phyloP scores from a whole-genome alignment of 331 rosid genomes.

The Quercus lobata region DNA sequence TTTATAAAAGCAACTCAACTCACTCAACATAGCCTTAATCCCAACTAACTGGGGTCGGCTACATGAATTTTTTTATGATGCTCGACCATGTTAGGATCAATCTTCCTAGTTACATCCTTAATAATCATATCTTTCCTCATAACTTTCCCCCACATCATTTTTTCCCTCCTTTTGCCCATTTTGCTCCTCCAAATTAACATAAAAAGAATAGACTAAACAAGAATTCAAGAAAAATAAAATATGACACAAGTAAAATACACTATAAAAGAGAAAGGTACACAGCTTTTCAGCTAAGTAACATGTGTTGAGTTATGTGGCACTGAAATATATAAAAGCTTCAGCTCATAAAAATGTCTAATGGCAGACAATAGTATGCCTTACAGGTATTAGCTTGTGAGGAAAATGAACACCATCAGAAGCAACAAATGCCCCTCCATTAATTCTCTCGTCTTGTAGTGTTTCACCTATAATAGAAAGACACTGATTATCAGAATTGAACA shows the following conservation, averaged over 20 bases:
- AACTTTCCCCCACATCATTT: not conserved
- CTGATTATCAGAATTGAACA: not conserved
- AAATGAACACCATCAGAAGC: slow-evolving; percentile 77
- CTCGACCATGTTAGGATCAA: not conserved
- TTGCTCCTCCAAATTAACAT: not conserved
- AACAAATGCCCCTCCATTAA: slow-evolving; percentile 88
- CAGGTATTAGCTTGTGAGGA: slow-evolving; percentile 93
- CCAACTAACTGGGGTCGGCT: not conserved
- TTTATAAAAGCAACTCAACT: not conserved
- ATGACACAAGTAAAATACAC: not conserved
- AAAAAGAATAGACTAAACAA: slow-evolving; percentile 9
- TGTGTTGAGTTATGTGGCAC: not conserved
- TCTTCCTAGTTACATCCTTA: not conserved
- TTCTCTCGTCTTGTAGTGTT: slow-evolving; percentile 85
- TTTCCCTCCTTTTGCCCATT: not conserved
- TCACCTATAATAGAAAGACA: slow-evolving; percentile 55
- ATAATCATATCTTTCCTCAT: not conserved
- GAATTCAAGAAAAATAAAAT: not conserved
- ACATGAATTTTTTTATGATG: not conserved
- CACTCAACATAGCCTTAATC: not conserved
- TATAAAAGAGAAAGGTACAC: not conserved
- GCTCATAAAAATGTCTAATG: not conserved
- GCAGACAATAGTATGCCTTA: slow-evolving; percentile 29
- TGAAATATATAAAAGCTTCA: not conserved
- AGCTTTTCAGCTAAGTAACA: not conserved